Base-by-base conservation (phyloP, 2,329 filamentous ascomycete genomes). In the Pseudomassariella vexata region DNA sequence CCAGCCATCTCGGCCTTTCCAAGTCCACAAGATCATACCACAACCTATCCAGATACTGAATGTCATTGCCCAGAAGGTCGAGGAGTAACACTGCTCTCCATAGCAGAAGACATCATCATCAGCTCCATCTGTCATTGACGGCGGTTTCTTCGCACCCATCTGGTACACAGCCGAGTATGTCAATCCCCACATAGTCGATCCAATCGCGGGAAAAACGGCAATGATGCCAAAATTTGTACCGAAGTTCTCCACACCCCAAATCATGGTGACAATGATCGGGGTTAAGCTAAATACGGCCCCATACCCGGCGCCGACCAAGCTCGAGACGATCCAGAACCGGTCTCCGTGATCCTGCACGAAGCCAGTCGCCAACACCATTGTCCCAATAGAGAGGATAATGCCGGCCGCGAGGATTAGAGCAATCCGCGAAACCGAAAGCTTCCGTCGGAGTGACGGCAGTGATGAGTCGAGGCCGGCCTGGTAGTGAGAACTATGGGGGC, bases 241-340 rank as follows among this genome's bases (percentile, higher is more conserved):
- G 54, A 98, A 96, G 56, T 96, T 98, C 65, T 96, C 89, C 0
- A 95, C 88, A 17, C 92, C 92, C 92, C 92, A 98, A 27, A 98
- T 90, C 8, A 95, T 88, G n/a, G 82, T 87, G 46, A 95, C 83
- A 35, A 96, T 85, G 43, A 96, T 89, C 3, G 92, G 92, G 0
- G 85, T 84, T 5, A 96, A 72, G 28, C 79, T 84, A 65, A 96
- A 98, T 15, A 89, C 77, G 19, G 89, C 89, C 26, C 92, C 92
- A 53, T 98, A 96, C 26, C 92, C 92, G 2, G 88, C 81, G 6
- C 92, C 92, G 6, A 98, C 79, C 2, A 89, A 70, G 0, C 82
- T 76, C 0, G 87, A 94, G 7, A 94, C 84, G 28, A 90, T 60
- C 73, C 88, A 90, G 63, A 96, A 95, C 21, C 86, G 75, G 30